A percentile compares a stretch with the other conserved stretches of the same genome.
Evolutionary conservation across 106 monocot species (phyloP).

Genomic region (Dendrobium chrysotoxum): DNA sequence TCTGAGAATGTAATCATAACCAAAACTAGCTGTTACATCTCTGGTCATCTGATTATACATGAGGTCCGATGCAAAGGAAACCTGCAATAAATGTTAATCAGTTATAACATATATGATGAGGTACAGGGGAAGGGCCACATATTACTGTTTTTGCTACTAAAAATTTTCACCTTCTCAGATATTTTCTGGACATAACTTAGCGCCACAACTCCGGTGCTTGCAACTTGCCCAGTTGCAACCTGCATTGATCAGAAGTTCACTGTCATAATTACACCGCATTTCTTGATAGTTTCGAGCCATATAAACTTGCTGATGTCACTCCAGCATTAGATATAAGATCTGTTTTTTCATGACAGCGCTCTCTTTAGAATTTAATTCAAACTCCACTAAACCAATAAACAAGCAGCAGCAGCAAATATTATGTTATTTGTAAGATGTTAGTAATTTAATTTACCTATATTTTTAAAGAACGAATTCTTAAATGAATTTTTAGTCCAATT

Average conservation of each 20-base stretch:
- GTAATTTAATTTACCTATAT: background rate
- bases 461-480: background rate
- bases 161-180: conserved; percentile 74
- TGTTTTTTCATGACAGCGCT: too few relatives aligned
- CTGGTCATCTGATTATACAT: conserved; percentile 95
- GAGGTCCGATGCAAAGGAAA: conserved; percentile 96
- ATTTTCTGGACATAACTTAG: conserved; percentile 98
- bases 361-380: too few relatives aligned
- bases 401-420: background rate
- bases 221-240: conserved; percentile 92
- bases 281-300: background rate
- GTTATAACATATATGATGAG: background rate
- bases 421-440: background rate
- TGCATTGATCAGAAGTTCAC: conserved; percentile 16
- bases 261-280: background rate
- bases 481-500: background rate
- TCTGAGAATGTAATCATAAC: conserved; percentile 96
- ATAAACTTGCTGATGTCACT: background rate
- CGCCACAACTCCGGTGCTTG: conserved; percentile 88
- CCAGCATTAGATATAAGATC: too few relatives aligned
- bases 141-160: background rate
- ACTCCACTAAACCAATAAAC: background rate
- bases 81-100: conserved; percentile 35
- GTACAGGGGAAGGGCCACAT: background rate
- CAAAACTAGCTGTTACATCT: conserved; percentile 94